Conservation (phyloP, 306 rosid genomes). For the Morella rubra region DNA sequence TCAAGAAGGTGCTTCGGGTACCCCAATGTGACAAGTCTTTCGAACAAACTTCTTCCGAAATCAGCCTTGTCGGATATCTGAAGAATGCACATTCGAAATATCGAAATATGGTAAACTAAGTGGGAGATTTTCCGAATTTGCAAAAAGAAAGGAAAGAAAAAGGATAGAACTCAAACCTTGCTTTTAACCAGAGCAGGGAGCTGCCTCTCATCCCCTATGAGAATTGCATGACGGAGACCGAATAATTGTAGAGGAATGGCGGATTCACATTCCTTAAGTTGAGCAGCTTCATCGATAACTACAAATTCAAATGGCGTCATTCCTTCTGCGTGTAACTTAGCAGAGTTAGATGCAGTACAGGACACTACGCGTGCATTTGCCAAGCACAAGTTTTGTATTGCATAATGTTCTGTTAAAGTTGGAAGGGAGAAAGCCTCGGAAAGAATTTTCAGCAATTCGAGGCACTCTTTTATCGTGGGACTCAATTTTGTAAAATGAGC, state of each 20-base stretch:
- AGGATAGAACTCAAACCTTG: slow-evolving; percentile 41
- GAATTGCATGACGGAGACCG: slow-evolving; percentile 37
- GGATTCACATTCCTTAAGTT: slow-evolving; percentile 61
- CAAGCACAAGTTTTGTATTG: slow-evolving; percentile 26
- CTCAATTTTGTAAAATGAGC: slow-evolving; percentile 12
- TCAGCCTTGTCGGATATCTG: slow-evolving; percentile 38
- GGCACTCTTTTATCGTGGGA: background rate
- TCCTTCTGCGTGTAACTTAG: slow-evolving; percentile 22
- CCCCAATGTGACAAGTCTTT: slow-evolving; percentile 40
- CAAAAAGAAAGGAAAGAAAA: background rate
- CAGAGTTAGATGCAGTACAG: slow-evolving; percentile 47
- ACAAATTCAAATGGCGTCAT: slow-evolving; percentile 24
- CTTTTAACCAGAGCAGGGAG: slow-evolving; percentile 61
- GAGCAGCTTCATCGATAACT: slow-evolving; percentile 63
- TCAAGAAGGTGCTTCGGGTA: slow-evolving; percentile 33
- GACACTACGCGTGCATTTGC: slow-evolving; percentile 34
- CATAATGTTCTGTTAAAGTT: background rate
- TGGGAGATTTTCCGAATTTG: background rate
- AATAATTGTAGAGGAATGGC: slow-evolving; percentile 50
- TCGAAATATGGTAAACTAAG: background rate
- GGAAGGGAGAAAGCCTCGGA: slow-evolving; percentile 20
- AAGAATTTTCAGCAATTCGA: slow-evolving; percentile 12
- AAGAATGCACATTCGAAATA: background rate
- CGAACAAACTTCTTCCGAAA: slow-evolving; percentile 51
- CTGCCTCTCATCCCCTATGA: slow-evolving; percentile 60